Percentiles rank a stretch among this genome's conserved stretches.
phyloP scores from a whole-genome alignment of 208 protist species.

The Porcisia hertigi region DNA sequence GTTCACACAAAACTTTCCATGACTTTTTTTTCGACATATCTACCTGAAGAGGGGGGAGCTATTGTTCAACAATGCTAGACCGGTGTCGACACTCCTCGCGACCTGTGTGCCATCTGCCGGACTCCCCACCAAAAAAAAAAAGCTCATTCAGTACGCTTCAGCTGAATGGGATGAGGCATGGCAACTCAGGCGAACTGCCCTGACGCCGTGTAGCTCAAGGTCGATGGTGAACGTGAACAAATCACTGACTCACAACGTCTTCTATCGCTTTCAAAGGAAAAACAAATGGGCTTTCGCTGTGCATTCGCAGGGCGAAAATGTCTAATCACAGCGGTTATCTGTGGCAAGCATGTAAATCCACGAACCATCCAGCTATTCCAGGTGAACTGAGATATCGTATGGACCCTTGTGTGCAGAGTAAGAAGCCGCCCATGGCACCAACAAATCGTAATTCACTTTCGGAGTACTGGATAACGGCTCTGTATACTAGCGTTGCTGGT shows the following conservation, averaged over 20 bases:
- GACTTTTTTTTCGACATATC: not conserved
- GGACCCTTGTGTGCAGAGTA: too few species aligned
- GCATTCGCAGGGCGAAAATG: not conserved
- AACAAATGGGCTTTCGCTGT: not conserved
- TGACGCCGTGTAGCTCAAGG: not conserved
- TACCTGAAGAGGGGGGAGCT: not conserved
- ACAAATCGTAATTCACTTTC: not conserved
- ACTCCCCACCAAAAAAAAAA: not conserved
- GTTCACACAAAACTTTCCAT: not conserved
- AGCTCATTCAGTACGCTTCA: not conserved
- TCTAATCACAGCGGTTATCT: not conserved
- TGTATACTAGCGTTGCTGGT: not conserved
- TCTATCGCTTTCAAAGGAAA: not conserved
- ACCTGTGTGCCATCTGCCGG: not conserved
- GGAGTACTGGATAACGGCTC: not conserved
- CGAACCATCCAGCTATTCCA: too few species aligned
- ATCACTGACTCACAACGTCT: not conserved
- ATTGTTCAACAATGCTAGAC: not conserved
- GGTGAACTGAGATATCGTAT: too few species aligned
- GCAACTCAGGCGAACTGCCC: not conserved
- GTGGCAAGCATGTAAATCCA: not conserved
- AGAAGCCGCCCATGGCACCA: too few species aligned
- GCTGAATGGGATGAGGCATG: not conserved
- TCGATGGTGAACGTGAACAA: not conserved
- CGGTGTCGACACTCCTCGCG: not conserved